Evolutionary conservation across 1,139 yeast species (phyloP).

Genomic region (Geotrichum candidum): DNA sequence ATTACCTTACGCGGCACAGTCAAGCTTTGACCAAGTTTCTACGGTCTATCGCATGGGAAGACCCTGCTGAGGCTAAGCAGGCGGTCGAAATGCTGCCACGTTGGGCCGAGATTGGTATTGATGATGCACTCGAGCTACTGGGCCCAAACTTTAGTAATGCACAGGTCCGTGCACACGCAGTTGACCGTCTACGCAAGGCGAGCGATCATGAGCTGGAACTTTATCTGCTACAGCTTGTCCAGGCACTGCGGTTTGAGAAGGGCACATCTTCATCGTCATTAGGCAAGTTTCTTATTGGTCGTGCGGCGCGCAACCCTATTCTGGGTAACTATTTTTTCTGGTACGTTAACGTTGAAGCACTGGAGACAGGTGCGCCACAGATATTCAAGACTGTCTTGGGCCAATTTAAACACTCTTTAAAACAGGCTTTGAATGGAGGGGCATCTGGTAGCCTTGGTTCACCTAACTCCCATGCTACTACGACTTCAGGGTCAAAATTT

Average conservation of each 20-base stretch:
- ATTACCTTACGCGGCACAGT: constrained; percentile 69
- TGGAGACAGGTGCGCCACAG: constrained; percentile 46
- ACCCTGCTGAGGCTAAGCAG: constrained; percentile 71
- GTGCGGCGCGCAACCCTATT: constrained; percentile 59
- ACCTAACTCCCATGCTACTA: background rate
- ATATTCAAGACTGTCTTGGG: constrained; percentile 30
- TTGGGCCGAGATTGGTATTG: constrained; percentile 80
- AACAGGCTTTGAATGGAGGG: constrained; percentile 14
- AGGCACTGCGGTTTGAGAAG: constrained; percentile 75
- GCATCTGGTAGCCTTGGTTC: background rate
- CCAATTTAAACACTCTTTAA: constrained; percentile 33
- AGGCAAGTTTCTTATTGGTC: constrained; percentile 69
- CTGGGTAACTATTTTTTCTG: constrained; percentile 85
- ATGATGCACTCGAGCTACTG: constrained; percentile 83
- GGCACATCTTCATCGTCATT: constrained; percentile 44
- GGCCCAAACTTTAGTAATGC: constrained; percentile 61
- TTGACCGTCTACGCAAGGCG: constrained; percentile 72
- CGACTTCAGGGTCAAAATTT: background rate
- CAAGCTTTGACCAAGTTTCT: constrained; percentile 78
- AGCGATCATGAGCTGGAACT: constrained; percentile 73
- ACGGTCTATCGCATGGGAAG: constrained; percentile 84
- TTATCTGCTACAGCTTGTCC: constrained; percentile 84
- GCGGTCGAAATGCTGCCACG: constrained; percentile 55
- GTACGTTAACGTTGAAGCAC: constrained; percentile 84
- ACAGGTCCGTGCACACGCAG: constrained; percentile 75